Evolutionary conservation across 1,284 basidiomycete species (phyloP).

Genomic region (Hortiboletus rubellus): DNA sequence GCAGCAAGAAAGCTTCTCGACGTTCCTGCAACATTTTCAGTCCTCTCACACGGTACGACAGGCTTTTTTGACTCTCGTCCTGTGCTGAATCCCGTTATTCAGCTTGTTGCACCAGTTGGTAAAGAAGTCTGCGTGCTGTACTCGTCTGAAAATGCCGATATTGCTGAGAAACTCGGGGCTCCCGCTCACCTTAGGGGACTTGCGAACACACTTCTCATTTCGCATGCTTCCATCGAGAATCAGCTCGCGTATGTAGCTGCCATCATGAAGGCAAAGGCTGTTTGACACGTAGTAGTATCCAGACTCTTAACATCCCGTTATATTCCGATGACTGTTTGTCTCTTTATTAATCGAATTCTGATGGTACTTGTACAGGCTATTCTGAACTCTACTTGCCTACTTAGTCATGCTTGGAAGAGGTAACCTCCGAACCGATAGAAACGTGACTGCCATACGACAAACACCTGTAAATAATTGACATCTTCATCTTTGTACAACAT

Average conservation of each 20-base stretch:
- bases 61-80: slow-evolving; percentile 8
- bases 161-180: slow-evolving; percentile 45
- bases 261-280: slow-evolving; percentile 27
- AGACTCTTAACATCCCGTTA: not conserved
- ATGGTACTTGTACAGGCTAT: not conserved
- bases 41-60: slow-evolving; percentile 50
- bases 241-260: slow-evolving; percentile 36
- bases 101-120: slow-evolving; percentile 57
- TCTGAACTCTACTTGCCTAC: too few relatives aligned
- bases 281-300: slow-evolving; percentile 5
- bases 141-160: slow-evolving; percentile 45
- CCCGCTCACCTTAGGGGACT: slow-evolving; percentile 36
- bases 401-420: too few relatives aligned
- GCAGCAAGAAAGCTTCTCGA: slow-evolving; percentile 45
- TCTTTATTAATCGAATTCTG: slow-evolving; percentile 3
- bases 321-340: not conserved
- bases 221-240: slow-evolving; percentile 37
- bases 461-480: slow-evolving; percentile 20
- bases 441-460: slow-evolving; percentile 15
- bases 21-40: slow-evolving; percentile 47
- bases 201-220: slow-evolving; percentile 35
- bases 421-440: not conserved
- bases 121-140: slow-evolving; percentile 52
- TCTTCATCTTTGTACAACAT: slow-evolving; percentile 32
- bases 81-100: slow-evolving; percentile 7